Evolutionary conservation across 108 stramenopile genomes (phyloP), one percentile per base, ranked within the genome.

Genomic region (Nitzschia sp.): DNA sequence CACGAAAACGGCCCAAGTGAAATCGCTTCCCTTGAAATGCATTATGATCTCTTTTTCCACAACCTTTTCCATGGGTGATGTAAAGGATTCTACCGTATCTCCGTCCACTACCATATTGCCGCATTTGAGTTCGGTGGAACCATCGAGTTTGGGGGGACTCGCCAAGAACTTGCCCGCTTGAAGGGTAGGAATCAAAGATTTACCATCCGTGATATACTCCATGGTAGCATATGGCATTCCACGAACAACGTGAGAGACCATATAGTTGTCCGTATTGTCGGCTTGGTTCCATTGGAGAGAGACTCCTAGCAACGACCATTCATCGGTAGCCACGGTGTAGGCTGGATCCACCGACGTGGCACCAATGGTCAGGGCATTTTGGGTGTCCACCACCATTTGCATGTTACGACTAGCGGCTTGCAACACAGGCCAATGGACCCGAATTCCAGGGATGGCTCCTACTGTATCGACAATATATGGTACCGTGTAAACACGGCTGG

Each of bases 151-250:
- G 40, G 7, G 39, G 19, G 63, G 25, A 56, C 62, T 63, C 2
- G 46, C 41, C 77, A 70, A 42, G 48, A 56, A 42, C 15, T 65
- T 60, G 57, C 34, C 53, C 29, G 34, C 29, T 7, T 64, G 63
- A 9, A 69, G 29, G 6, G 44, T 63, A 17, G 74, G 67, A 26
- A 56, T 19, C 12, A 72, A 46, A 24, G 17, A 15, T 14, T 1
- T 14, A 50, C 34, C 63, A 51, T 34, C 51, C 15, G 46, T 42
- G 12, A 15, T 5, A 17, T 66, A 73, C 38, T 56, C 68, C 91
- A 94, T 89, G 34, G 91, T 95, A 12, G 73, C 87, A 61, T 90
- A 93, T 0, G 92, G 85, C 72, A 90, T 86, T 6, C 95, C 95
- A 10, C 95, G 78, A 26, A 95, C 71, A 40, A 92, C 70, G n/a